Evolutionary conservation across 2,329 filamentous ascomycete genomes (phyloP).

Genomic region (Aspergillus candidus): DNA sequence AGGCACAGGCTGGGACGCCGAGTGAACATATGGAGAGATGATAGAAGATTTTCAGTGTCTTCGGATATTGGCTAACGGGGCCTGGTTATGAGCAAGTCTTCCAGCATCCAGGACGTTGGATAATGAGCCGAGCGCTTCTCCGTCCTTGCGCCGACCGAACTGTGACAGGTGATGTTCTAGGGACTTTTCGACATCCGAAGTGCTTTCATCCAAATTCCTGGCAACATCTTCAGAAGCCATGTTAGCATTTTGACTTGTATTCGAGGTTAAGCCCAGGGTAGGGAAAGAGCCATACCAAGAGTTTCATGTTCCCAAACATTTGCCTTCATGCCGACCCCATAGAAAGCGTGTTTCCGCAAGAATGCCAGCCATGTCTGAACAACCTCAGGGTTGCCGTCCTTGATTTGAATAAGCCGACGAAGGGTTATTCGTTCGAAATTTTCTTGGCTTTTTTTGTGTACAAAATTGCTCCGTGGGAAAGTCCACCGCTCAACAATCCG

Average conservation of each 20-base stretch:
- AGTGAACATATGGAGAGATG: not conserved
- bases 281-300: constrained; percentile 50
- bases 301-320: constrained; percentile 87
- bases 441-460: constrained; percentile 95
- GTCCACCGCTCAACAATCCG: constrained; percentile 90
- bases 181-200: constrained; percentile 33
- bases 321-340: constrained; percentile 98
- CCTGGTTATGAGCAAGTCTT: constrained; percentile 30
- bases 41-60: constrained; percentile 13
- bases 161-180: constrained; percentile 36
- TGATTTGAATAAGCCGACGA: constrained; percentile 81
- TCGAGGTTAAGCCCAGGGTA: not conserved
- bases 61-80: constrained; percentile 29
- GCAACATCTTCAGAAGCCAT: constrained; percentile 30
- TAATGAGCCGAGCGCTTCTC: constrained; percentile 23
- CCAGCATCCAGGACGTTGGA: constrained; percentile 33
- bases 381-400: constrained; percentile 80
- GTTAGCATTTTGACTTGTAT: constrained; percentile 6
- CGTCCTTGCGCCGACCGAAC: constrained; percentile 37
- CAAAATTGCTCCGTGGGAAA: constrained; percentile 79
- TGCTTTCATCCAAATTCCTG: constrained; percentile 35
- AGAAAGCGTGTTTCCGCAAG: constrained; percentile 83
- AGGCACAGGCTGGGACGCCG: too few relatives aligned
- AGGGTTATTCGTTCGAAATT: constrained; percentile 93
- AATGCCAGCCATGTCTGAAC: constrained; percentile 92